Evolutionary conservation across 2,329 filamentous ascomycete species (phyloP).

Genomic region (Sporothrix curviconia): DNA sequence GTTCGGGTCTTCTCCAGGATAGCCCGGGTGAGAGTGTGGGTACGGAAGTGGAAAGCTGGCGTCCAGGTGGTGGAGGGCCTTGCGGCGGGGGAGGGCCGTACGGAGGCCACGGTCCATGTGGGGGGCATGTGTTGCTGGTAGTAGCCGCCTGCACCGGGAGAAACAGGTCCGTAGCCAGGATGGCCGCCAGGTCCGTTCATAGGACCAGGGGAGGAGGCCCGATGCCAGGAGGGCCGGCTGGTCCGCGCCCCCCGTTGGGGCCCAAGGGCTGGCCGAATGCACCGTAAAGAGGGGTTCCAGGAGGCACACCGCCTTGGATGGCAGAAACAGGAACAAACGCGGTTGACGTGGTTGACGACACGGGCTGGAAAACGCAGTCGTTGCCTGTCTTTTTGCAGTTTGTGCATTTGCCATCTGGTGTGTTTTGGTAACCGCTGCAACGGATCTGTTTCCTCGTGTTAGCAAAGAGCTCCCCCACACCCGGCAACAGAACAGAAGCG

Average conservation of each 20-base stretch:
- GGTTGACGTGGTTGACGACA: conserved; percentile 46
- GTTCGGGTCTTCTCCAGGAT: conserved; percentile 12
- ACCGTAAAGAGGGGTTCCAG: conserved; percentile 50
- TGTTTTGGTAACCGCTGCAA: conserved; percentile 55
- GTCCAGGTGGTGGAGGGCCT: conserved; percentile 13
- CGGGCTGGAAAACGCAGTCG: conserved; percentile 55
- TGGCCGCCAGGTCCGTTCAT: conserved; percentile 13
- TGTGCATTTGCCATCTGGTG: conserved; percentile 52
- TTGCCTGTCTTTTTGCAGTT: conserved; percentile 58
- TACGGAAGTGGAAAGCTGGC: conserved; percentile 31
- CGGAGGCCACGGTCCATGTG: conserved; percentile 11
- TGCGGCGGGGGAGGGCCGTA: conserved; percentile 10
- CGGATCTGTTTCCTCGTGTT: conserved; percentile 41
- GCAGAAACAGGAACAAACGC: conserved; percentile 55
- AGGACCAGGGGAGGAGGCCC: conserved; percentile 15
- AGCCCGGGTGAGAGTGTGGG: conserved; percentile 4
- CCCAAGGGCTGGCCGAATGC: conserved; percentile 50
- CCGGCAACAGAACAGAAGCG: too few relatives aligned
- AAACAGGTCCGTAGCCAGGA: conserved; percentile 22
- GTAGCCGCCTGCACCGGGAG: conserved; percentile 12
- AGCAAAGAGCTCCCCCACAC: too few relatives aligned
- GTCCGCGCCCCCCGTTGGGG: conserved; percentile 18
- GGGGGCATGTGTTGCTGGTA: conserved; percentile 10
- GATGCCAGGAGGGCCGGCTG: conserved; percentile 12
- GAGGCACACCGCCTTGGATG: conserved; percentile 50